These are phyloP conservation scores for Kluyveromyces aestuarii DNA, from an alignment of 805 yeast species.

Conservation along the genomic window DNA sequence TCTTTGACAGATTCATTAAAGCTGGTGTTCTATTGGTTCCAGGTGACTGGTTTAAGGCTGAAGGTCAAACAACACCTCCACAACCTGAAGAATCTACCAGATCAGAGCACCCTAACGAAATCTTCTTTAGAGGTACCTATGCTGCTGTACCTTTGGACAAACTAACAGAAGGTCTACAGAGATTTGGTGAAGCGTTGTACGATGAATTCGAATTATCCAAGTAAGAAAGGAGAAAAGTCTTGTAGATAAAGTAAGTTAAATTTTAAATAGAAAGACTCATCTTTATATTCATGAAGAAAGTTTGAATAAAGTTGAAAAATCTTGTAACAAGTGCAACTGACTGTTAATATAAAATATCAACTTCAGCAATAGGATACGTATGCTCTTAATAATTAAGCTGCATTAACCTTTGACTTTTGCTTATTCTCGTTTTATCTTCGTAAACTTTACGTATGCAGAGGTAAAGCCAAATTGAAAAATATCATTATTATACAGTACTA, in stretches of 20 bases:
- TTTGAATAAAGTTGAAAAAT: background rate
- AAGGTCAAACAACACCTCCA: constrained; percentile 48
- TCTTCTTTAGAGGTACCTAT: constrained; percentile 81
- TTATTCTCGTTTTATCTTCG: too few relatives aligned
- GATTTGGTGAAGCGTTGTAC: constrained; percentile 56
- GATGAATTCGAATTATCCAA: constrained; percentile 36
- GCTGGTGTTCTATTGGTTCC: constrained; percentile 68
- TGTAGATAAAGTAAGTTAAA: background rate
- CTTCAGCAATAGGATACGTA: too few relatives aligned
- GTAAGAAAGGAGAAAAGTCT: background rate
- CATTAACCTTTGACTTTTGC: too few relatives aligned
- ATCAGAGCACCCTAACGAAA: constrained; percentile 34
- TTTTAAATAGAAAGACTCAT: background rate
- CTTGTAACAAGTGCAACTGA: too few relatives aligned
- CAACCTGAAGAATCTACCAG: constrained; percentile 39
- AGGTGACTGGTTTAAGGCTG: constrained; percentile 69
- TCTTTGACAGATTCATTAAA: constrained; percentile 52
- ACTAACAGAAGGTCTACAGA: constrained; percentile 51
- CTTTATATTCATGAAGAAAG: background rate
- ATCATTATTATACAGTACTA: too few relatives aligned
- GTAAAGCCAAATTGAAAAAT: too few relatives aligned
- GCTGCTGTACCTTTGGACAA: constrained; percentile 73
- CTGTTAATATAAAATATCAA: too few relatives aligned
- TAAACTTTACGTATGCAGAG: too few relatives aligned
- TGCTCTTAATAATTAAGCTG: too few relatives aligned